These are phyloP conservation scores for Cantharellus anzutake DNA, from an alignment of 768 basidiomycete species.

Conservation along the genomic window DNA sequence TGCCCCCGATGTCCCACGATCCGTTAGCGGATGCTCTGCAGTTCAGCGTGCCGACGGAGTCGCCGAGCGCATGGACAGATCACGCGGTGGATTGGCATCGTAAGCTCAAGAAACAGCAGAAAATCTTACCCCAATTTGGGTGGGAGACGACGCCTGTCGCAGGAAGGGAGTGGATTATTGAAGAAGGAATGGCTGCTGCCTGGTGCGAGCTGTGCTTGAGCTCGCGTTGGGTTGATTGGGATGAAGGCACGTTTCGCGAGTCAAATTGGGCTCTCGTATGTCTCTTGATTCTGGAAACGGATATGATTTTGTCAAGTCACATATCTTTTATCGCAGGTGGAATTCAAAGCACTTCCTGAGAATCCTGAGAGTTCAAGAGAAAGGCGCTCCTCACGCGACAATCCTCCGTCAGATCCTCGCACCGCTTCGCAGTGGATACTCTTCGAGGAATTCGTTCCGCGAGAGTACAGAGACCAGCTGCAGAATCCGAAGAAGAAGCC, in stretches of 20 bases:
- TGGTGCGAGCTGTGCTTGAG: constrained; percentile 21
- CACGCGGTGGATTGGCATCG: constrained; percentile 53
- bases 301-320: not conserved
- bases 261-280: constrained; percentile 86
- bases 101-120: constrained; percentile 73
- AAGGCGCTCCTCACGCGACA: constrained; percentile 1
- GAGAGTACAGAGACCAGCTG: constrained; percentile 67
- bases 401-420: constrained; percentile 33
- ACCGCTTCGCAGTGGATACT: constrained; percentile 52
- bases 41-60: constrained; percentile 32
- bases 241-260: constrained; percentile 61
- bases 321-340: constrained; percentile 33
- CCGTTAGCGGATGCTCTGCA: constrained; percentile 66
- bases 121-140: constrained; percentile 62
- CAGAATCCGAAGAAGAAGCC: constrained; percentile 19
- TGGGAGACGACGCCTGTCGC: constrained; percentile 81
- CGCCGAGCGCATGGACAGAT: constrained; percentile 40
- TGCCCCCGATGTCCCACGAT: constrained; percentile 23
- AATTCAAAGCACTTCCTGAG: constrained; percentile 60
- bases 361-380: not conserved
- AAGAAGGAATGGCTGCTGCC: constrained; percentile 80
- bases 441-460: constrained; percentile 88
- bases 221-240: constrained; percentile 67
- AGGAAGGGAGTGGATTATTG: constrained; percentile 62
- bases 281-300: constrained; percentile 6